A percentile compares a stretch with the other conserved stretches of the same genome.
Evolutionary conservation across 768 basidiomycete genomes (phyloP).

Genomic region (Boletus patriciae): DNA sequence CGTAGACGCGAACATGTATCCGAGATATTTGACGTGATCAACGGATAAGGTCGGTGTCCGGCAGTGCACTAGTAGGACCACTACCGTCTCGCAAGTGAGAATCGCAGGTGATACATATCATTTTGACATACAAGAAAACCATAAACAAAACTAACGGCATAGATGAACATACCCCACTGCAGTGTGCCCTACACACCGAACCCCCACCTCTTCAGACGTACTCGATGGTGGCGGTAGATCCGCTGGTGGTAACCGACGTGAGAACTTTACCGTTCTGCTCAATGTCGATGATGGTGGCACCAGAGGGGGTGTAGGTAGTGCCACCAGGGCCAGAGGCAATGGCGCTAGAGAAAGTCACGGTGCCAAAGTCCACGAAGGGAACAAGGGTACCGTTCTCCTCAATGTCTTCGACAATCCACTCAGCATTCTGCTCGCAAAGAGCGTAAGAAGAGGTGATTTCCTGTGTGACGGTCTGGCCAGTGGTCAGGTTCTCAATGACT

Average conservation of each 20-base stretch:
- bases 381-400: neutral
- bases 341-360: slow-evolving; percentile 14
- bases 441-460: slow-evolving; percentile 11
- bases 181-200: neutral
- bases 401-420: slow-evolving; percentile 28
- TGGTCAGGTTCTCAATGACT: slow-evolving; percentile 23
- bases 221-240: neutral
- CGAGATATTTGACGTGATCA: neutral
- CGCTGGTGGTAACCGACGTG: slow-evolving; percentile 12
- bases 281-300: slow-evolving; percentile 14
- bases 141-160: neutral
- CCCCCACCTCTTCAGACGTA: slow-evolving; percentile 2
- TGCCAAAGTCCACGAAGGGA: slow-evolving; percentile 22
- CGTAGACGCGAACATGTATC: neutral
- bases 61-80: too few relatives aligned
- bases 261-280: slow-evolving; percentile 4
- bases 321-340: slow-evolving; percentile 8
- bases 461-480: slow-evolving; percentile 3
- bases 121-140: neutral
- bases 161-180: neutral
- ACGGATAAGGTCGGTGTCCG: neutral
- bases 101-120: neutral
- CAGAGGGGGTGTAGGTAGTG: slow-evolving; percentile 7
- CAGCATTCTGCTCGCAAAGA: slow-evolving; percentile 19
- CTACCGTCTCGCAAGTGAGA: neutral